phyloP scores from a whole-genome alignment of 2,329 filamentous ascomycete species.

The Xylariales sp. region DNA sequence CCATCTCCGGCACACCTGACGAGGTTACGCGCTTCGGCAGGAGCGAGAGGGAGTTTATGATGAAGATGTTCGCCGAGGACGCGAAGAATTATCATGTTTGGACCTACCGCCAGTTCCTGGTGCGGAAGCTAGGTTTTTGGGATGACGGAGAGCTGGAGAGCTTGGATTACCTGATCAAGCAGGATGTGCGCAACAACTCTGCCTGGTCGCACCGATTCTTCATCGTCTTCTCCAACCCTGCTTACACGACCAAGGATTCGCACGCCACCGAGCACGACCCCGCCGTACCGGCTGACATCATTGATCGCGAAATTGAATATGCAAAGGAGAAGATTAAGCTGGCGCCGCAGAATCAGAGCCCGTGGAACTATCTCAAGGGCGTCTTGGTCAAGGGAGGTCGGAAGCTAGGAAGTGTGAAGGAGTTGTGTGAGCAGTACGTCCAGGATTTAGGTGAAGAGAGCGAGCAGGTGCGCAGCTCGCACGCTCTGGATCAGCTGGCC shows the following conservation, averaged over 20 bases:
- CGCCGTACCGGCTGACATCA: constrained; percentile 54
- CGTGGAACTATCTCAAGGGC: constrained; percentile 88
- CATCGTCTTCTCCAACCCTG: constrained; percentile 70
- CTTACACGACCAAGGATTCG: constrained; percentile 38
- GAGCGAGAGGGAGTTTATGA: constrained; percentile 72
- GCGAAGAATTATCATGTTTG: constrained; percentile 99
- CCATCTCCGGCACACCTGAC: constrained; percentile 56
- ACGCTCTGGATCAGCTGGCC: constrained; percentile 68
- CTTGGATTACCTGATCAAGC: constrained; percentile 67
- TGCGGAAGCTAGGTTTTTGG: constrained; percentile 58
- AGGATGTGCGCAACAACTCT: constrained; percentile 91
- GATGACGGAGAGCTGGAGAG: constrained; percentile 59
- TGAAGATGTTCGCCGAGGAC: constrained; percentile 76
- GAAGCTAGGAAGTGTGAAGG: constrained; percentile 36
- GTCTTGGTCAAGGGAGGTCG: constrained; percentile 65
- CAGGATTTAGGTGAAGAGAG: constrained; percentile 38
- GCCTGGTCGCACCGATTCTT: constrained; percentile 98
- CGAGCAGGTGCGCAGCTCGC: constrained; percentile 56
- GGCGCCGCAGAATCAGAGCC: constrained; percentile 89
- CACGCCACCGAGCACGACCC: constrained; percentile 49
- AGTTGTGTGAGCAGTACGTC: constrained; percentile 49
- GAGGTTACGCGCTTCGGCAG: constrained; percentile 53
- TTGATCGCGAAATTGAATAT: constrained; percentile 73
- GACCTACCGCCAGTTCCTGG: constrained; percentile 80
- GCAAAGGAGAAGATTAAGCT: constrained; percentile 67